These are phyloP conservation scores for Fusarium avenaceum DNA, from an alignment of 2,329 filamentous ascomycete species.

Conservation along the genomic window DNA sequence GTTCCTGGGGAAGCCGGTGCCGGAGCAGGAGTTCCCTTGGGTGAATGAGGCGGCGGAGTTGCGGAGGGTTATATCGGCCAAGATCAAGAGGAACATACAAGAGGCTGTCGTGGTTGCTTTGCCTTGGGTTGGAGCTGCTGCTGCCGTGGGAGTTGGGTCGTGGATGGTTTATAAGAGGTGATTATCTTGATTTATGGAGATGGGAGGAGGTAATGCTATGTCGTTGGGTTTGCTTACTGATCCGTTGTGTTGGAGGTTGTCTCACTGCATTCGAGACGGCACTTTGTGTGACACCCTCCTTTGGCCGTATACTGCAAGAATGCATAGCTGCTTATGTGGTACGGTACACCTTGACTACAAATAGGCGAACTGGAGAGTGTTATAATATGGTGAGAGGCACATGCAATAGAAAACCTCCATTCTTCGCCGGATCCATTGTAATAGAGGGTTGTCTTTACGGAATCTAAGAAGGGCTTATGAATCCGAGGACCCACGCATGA, in stretches of 20 bases:
- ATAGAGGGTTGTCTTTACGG: background rate
- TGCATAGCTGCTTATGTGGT: too few species aligned
- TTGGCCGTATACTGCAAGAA: background rate
- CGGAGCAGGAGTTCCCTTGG: slow-evolving; percentile 50
- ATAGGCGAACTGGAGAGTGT: too few species aligned
- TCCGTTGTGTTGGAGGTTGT: background rate
- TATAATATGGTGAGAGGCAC: background rate
- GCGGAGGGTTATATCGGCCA: slow-evolving; percentile 14
- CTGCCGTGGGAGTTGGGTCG: slow-evolving; percentile 23
- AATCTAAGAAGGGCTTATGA: background rate
- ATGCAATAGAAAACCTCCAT: background rate
- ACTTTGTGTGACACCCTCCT: background rate
- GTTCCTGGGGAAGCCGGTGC: slow-evolving; percentile 53
- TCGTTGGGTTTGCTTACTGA: background rate
- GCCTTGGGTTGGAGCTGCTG: slow-evolving; percentile 37
- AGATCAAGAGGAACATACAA: slow-evolving; percentile 19
- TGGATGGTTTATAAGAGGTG: slow-evolving; percentile 20
- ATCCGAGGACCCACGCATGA: slow-evolving; percentile 11
- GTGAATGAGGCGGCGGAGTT: slow-evolving; percentile 51
- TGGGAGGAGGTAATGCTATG: background rate
- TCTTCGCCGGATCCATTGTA: background rate
- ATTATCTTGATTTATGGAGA: background rate
- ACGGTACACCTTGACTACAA: too few species aligned
- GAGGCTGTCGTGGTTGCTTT: slow-evolving; percentile 17
- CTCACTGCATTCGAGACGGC: background rate